Base-by-base conservation (phyloP, 2,329 filamentous ascomycete genomes). In the Claviceps purpurea region DNA sequence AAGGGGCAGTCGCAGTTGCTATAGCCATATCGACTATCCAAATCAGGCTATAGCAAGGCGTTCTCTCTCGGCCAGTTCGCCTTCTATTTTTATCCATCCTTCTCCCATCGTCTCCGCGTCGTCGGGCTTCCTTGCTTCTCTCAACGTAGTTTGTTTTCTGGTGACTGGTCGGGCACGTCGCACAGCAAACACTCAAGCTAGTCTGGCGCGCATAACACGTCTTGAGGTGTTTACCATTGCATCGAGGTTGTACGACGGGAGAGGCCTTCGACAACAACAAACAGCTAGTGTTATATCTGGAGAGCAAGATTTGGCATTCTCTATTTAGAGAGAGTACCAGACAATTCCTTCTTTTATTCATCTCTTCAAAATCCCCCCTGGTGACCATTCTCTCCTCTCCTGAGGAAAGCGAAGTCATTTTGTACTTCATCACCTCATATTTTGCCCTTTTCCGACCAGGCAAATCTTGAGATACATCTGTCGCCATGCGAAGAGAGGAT, bases 401-500 rank as follows among this genome's bases (percentile, higher is more conserved):
- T 30, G 14, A n/a, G 24, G 43, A n/a, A 14, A 45, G 2, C 18
- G 26, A 16, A 5, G 24, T 30, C 22, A 16, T 30, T 4, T 26
- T 44, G 13, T 44, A 3, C 3, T 18, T 44, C 22, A 8, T 44
- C 14, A 24, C 5, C 22, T 20, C 11, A 5, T 43, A 22, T 3
- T 34, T 18, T 45, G 13, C 24, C 14, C 14, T 7, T 16, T 16
- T 16, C 14, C 16, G 7, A 46, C n/a, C 24, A 18, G 24, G 30
- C 14, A 34, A 18, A 46, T 11, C 24, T n/a, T 2, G 8, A 46
- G 14, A n/a, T 3, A 37, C 18, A 10, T 7, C 13, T 49, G 2
- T 30, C 4, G 45, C 4, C 18, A 64, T 63, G 61, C 48, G 54
- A 14, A 41, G 58, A 18, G 58, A 58, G 41, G 51, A 52, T 14